phyloP scores from a whole-genome alignment of 805 yeast genomes.

The Starmerella apis region DNA sequence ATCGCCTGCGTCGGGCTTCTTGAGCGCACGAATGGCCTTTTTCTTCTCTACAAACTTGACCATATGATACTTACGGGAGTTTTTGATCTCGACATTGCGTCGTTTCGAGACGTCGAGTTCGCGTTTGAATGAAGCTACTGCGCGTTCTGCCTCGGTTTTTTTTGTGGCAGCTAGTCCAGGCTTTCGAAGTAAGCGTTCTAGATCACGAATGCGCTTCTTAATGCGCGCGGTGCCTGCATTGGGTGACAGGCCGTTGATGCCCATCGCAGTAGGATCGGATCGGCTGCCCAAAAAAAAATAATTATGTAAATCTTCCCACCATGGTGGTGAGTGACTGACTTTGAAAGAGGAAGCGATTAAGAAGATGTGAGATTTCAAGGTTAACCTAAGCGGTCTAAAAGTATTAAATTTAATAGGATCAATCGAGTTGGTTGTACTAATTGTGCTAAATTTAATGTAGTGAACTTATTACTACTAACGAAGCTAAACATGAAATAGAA shows the following conservation, averaged over 20 bases:
- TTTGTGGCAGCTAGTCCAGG: slow-evolving; percentile 50
- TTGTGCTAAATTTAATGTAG: no score
- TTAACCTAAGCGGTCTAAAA: no score
- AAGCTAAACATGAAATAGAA: no score
- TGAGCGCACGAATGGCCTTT: slow-evolving; percentile 66
- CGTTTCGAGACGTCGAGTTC: slow-evolving; percentile 46
- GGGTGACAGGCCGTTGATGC: slow-evolving; percentile 25
- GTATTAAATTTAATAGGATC: no score
- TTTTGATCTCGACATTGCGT: slow-evolving; percentile 39
- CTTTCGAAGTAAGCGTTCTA: slow-evolving; percentile 55
- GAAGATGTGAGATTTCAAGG: no score
- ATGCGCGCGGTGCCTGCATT: slow-evolving; percentile 37
- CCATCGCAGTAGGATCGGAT: slow-evolving; percentile 19
- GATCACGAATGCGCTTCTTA: slow-evolving; percentile 78
- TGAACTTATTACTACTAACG: no score
- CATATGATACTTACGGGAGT: slow-evolving; percentile 76
- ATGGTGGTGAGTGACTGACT: not conserved
- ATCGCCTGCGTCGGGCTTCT: slow-evolving; percentile 35
- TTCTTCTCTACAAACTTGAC: slow-evolving; percentile 83
- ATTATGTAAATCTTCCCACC: not conserved
- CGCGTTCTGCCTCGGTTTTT: slow-evolving; percentile 46
- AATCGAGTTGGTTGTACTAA: no score
- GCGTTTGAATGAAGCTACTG: slow-evolving; percentile 49
- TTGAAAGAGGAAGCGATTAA: no score
- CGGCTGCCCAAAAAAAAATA: slow-evolving; percentile 1